A percentile compares a stretch with the other conserved stretches of the same genome.
Evolutionary conservation across 2,329 filamentous ascomycete genomes (phyloP).

Genomic region (Fusarium phyllophilum): DNA sequence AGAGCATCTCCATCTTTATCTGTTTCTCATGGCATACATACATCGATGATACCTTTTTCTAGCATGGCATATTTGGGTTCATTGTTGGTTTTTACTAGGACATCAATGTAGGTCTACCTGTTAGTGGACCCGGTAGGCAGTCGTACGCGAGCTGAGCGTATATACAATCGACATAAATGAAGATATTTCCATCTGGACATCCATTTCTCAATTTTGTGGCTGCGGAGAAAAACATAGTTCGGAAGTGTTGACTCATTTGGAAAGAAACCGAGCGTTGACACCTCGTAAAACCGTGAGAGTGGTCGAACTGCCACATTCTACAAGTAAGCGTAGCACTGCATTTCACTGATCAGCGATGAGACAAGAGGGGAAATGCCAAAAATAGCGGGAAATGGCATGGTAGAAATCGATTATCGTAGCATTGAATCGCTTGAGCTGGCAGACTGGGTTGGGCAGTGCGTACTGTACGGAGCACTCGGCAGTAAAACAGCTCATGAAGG

Average conservation of each 20-base stretch:
- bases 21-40: conserved; percentile 36
- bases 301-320: neutral
- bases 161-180: conserved; percentile 24
- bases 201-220: neutral
- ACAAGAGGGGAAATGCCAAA: neutral
- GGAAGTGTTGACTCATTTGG: neutral
- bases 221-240: neutral
- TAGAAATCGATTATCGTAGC: conserved; percentile 15
- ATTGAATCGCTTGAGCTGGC: conserved; percentile 15
- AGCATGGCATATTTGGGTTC: conserved; percentile 23
- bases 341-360: conserved; percentile 2
- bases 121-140: neutral
- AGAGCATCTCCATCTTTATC: conserved; percentile 34
- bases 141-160: conserved; percentile 4
- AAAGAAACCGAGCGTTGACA: neutral
- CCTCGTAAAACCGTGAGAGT: neutral
- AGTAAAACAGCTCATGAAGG: conserved; percentile 31
- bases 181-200: conserved; percentile 3
- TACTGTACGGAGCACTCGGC: conserved; percentile 31
- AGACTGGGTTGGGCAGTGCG: conserved; percentile 16
- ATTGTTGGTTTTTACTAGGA: conserved; percentile 15
- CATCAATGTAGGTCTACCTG: conserved; percentile 13
- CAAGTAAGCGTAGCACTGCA: neutral
- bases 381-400: conserved; percentile 19
- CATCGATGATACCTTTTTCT: conserved; percentile 41